A percentile compares a stretch with the other conserved stretches of the same genome.
Conservation (phyloP, 306 rosid genomes). For the Cotoneaster glaucophyllus region DNA sequence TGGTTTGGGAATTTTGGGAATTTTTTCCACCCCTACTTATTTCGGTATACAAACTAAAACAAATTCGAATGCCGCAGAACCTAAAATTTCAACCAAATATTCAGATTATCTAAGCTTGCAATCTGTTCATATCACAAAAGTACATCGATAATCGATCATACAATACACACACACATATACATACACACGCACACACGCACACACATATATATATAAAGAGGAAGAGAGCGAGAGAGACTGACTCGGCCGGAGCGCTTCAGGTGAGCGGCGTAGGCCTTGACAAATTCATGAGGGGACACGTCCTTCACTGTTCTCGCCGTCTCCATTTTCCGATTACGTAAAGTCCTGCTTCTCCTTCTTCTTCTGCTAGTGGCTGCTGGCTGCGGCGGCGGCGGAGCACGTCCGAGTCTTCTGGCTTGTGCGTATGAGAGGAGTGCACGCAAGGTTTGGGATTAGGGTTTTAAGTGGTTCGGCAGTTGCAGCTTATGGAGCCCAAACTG, state of each 20-base stretch:
- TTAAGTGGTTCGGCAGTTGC: neutral
- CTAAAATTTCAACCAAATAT: neutral
- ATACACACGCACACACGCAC: too few species aligned
- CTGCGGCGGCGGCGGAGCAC: conserved; percentile 4
- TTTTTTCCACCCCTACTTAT: too few species aligned
- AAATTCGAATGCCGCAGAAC: neutral
- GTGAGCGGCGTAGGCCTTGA: conserved; percentile 67
- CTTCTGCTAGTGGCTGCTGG: neutral
- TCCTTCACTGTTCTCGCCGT: conserved; percentile 57
- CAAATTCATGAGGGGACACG: conserved; percentile 68
- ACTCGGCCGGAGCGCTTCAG: conserved; percentile 67
- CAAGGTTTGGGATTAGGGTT: conserved; percentile 1
- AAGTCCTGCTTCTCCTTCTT: neutral
- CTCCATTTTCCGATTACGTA: conserved; percentile 18
- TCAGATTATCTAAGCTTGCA: neutral
- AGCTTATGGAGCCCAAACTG: neutral
- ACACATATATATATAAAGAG: neutral
- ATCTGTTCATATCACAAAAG: neutral
- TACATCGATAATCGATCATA: neutral
- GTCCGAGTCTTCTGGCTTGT: neutral
- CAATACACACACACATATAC: too few species aligned
- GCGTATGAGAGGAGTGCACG: neutral
- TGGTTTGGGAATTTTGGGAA: too few species aligned
- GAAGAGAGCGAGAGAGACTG: neutral
- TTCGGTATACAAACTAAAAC: neutral